Evolutionary conservation across 768 basidiomycete genomes (phyloP).

Genomic region (Mycena albidolilacea): DNA sequence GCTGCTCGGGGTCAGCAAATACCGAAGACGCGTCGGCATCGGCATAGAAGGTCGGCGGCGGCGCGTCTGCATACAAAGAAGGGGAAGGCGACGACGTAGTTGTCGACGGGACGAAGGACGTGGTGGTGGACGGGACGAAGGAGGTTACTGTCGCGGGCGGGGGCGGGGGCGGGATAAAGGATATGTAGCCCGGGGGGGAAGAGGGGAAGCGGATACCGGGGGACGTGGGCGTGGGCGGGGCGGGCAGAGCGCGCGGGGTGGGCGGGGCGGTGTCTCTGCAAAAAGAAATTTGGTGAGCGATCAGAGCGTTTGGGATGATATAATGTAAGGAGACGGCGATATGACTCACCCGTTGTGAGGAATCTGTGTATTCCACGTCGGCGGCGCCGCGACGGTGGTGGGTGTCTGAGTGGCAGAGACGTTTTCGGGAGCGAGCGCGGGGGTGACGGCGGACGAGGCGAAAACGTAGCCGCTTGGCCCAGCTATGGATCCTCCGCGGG

Average conservation of each 20-base stretch:
- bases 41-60: no score
- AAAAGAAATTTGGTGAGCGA: neutral
- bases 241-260: no score
- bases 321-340: no score
- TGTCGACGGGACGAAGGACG: neutral
- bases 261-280: no score
- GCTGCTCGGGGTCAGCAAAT: no score
- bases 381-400: neutral
- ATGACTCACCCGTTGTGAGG: neutral
- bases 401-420: no score
- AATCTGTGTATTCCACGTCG: neutral
- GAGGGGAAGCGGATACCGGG: neutral
- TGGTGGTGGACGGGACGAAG: neutral
- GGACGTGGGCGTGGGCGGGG: neutral
- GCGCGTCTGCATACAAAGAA: no score
- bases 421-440: neutral
- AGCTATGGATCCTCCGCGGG: neutral
- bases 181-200: neutral
- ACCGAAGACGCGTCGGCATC: no score
- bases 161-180: neutral
- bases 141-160: no score
- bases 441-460: neutral
- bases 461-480: neutral
- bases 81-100: neutral
- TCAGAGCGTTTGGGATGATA: no score